Base-by-base conservation (phyloP, 2,329 filamentous ascomycete species). In the Phialocephala sp. region DNA sequence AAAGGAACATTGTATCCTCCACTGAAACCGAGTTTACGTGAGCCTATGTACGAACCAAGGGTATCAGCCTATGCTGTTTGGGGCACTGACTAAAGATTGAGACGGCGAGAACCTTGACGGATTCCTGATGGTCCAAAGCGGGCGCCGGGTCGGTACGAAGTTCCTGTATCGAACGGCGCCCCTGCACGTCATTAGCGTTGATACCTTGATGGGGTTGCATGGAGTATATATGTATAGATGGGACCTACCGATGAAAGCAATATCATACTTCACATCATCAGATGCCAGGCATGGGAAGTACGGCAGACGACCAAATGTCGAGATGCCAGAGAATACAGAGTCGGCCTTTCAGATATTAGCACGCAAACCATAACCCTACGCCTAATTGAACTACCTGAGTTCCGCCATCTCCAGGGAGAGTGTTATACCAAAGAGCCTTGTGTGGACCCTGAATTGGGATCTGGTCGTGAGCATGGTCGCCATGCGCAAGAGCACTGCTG, bases 1-100 rank as follows among this genome's bases (percentile, higher is more conserved):
- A 96, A 81, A 0, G 92, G 91, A 4, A 95, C 92, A 72, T 96
- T 95, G 79, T 95, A 96, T 5, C 92, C 92, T 72, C 92, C 92
- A 76, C 91, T 94, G 77, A 81, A 73, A 27, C 77, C 73, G 75
- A 78, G 80, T 57, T 63, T 74, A 59, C 64, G 74, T 75, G 76
- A 81, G 75, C 75, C 76, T 80, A 74, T 76, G 70, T 72, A 50
- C 62, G 37, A 35, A 41, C 36, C 54, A 63, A 35, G 63, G 70
- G 45, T n/a, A 72, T 73, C 68, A 73, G 71, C 66, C 45, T 66
- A 24, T 63, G 66, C 68, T 69, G 66, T 66, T 27, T 58, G 64
- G 65, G 41, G 59, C 41, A 84, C 89, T 74, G 89, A 94, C 91
- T 95, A 95, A 64, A 95, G 88, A 80, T 94, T 95, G 71, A 95